phyloP scores from a whole-genome alignment of 2,329 filamentous ascomycete genomes.

The Stemphylium vesicarium region DNA sequence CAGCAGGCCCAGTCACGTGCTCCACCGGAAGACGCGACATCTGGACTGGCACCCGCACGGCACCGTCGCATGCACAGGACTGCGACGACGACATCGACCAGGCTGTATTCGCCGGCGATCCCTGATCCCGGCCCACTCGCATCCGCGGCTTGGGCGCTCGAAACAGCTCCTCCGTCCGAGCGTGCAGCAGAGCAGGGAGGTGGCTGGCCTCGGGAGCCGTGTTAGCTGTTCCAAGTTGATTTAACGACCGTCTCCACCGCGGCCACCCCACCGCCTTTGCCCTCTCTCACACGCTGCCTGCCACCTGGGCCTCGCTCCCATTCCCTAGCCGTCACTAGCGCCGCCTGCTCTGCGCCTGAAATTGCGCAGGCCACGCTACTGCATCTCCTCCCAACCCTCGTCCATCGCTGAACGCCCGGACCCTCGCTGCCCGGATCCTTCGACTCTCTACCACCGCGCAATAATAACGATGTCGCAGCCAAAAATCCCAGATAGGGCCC shows the following conservation, averaged over 20 bases:
- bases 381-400: conserved; percentile 39
- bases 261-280: conserved; percentile 28
- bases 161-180: conserved; percentile 37
- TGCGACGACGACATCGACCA: conserved; percentile 1
- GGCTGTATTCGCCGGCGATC: conserved; percentile 26
- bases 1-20: conserved; percentile 23
- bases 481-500: conserved; percentile 49
- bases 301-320: conserved; percentile 10
- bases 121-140: conserved; percentile 36
- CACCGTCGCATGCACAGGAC: background rate
- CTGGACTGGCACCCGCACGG: background rate
- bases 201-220: conserved; percentile 40
- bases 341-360: conserved; percentile 34
- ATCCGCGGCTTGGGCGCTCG: conserved; percentile 36
- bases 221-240: conserved; percentile 49
- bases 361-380: conserved; percentile 50
- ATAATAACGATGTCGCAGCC: conserved; percentile 52
- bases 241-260: conserved; percentile 44
- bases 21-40: conserved; percentile 17
- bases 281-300: conserved; percentile 11
- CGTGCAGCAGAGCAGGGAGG: conserved; percentile 40
- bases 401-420: conserved; percentile 34
- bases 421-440: conserved; percentile 43
- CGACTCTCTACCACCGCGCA: conserved; percentile 40
- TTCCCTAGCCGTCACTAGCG: conserved; percentile 19